Percentiles rank a stretch among this genome's conserved stretches.
Conservation (phyloP, 2,329 filamentous ascomycete genomes). For the Rosellinia necatrix region DNA sequence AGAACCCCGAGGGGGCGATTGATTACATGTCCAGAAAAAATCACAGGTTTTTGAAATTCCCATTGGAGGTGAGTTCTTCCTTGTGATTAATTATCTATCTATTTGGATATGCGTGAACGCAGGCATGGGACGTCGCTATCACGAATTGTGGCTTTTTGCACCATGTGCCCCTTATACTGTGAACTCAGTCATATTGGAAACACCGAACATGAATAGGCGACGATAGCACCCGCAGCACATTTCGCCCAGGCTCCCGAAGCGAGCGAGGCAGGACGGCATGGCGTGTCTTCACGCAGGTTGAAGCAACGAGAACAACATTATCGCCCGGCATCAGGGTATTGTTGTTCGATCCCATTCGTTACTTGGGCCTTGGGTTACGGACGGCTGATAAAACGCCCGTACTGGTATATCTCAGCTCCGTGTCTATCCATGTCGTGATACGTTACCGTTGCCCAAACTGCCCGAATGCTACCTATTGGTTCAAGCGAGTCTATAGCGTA, state of each 20-base stretch:
- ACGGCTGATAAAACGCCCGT: conserved; percentile 18
- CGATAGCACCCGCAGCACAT: conserved; percentile 2
- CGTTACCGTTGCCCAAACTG: conserved; percentile 20
- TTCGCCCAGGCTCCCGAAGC: conserved; percentile 5
- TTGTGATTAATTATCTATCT: background rate
- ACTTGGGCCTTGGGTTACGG: background rate
- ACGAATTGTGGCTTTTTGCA: no score
- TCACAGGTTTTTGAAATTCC: conserved; percentile 9
- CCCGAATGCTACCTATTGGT: background rate
- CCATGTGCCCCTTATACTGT: no score
- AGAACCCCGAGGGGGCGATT: background rate
- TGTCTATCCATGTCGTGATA: conserved; percentile 19
- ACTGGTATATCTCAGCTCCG: conserved; percentile 16
- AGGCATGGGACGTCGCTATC: no score
- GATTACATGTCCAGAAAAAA: background rate
- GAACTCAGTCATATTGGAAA: no score
- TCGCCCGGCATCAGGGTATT: conserved; percentile 2
- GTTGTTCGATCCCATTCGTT: conserved; percentile 15
- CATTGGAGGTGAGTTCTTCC: conserved; percentile 16
- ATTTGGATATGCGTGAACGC: conserved; percentile 8
- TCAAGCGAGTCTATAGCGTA: background rate
- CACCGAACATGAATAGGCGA: no score
- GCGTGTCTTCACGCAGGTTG: background rate
- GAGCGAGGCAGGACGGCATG: conserved; percentile 1
- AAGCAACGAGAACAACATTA: conserved; percentile 2